Conservation (phyloP, 23 red algal species). For the Gracilaria gracilis region DNA sequence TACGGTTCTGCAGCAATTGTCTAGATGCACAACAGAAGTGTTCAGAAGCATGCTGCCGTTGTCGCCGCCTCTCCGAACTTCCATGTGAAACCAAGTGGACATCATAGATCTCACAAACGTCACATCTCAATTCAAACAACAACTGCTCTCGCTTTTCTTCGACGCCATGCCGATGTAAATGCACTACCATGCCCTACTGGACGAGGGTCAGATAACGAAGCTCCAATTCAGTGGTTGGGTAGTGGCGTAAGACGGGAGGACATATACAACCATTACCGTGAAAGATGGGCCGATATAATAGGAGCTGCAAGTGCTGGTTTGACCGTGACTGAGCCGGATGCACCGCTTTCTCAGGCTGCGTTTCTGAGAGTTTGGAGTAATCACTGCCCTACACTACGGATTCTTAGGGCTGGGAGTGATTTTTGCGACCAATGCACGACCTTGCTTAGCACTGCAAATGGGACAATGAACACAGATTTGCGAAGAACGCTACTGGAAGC, state of each 20-base stretch:
- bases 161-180: constrained; percentile 12
- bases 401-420: not conserved
- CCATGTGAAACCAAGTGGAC: not conserved
- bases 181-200: constrained; percentile 46
- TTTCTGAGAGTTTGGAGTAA: not conserved
- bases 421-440: constrained; percentile 7
- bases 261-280: constrained; percentile 4
- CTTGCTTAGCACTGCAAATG: not conserved
- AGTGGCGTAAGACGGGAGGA: not conserved
- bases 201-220: not conserved
- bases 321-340: too few species aligned
- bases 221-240: constrained; percentile 9
- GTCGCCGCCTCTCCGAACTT: not conserved
- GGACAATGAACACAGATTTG: not conserved
- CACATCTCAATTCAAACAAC: too few species aligned
- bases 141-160: constrained; percentile 16
- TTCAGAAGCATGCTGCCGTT: not conserved
- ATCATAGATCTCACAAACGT: not conserved
- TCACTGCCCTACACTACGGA: constrained; percentile 4
- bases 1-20: not conserved
- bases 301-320: not conserved
- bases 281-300: constrained; percentile 40
- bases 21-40: not conserved
- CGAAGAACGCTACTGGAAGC: not conserved
- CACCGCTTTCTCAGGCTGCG: not conserved